Percentiles rank a stretch among this genome's conserved stretches.
phyloP scores from a whole-genome alignment of 148 eudicot genomes.

The Tetragonia tetragonoides region DNA sequence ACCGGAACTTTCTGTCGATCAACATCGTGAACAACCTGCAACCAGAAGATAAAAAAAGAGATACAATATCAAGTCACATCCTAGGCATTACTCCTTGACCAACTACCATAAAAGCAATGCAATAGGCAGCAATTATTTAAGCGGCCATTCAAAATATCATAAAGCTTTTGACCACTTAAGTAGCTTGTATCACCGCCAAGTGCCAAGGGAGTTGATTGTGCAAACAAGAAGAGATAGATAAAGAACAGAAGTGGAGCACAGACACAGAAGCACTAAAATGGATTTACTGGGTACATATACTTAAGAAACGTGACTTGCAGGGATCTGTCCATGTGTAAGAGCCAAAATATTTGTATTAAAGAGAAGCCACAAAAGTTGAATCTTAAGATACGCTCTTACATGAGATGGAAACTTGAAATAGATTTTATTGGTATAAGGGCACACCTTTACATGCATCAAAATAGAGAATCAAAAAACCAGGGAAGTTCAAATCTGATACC shows the following conservation, averaged over 20 bases:
- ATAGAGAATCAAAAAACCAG: too few species aligned
- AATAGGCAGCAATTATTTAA: slow-evolving; percentile 1
- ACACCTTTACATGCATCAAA: too few species aligned
- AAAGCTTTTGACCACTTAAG: background rate
- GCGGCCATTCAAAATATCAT: background rate
- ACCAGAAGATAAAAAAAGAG: slow-evolving; percentile 1
- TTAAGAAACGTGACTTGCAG: background rate
- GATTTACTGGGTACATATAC: background rate
- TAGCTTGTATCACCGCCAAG: background rate
- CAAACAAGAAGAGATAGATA: background rate
- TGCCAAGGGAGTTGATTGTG: background rate
- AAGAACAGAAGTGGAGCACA: background rate
- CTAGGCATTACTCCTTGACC: background rate
- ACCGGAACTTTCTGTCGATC: slow-evolving; percentile 84
- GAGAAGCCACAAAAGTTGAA: background rate
- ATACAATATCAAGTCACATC: background rate
- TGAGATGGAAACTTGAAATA: background rate
- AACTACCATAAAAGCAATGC: background rate
- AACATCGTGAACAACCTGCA: slow-evolving; percentile 82
- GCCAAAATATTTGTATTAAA: background rate
- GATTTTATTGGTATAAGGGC: background rate
- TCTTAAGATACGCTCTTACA: background rate
- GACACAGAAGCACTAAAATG: background rate
- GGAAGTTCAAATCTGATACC: too few species aligned
- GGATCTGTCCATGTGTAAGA: background rate